These are phyloP conservation scores for Cystobasidium ongulense DNA, from an alignment of 768 basidiomycete genomes.

Conservation along the genomic window DNA sequence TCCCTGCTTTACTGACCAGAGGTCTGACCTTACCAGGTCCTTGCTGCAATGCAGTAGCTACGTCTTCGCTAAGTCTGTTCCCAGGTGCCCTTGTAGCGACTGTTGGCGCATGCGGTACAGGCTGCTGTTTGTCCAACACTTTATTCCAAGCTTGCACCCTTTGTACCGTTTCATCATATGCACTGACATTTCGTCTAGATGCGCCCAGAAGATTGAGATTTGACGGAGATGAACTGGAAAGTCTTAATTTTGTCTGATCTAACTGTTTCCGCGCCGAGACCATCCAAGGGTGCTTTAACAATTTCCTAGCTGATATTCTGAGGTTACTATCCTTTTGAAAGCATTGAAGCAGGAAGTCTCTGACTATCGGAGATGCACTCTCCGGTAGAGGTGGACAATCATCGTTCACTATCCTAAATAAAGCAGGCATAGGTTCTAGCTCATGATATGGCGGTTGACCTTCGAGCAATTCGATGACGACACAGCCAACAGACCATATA, in stretches of 20 bases:
- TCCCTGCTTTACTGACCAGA: background rate
- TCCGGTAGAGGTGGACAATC: conserved; percentile 95
- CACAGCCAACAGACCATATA: conserved; percentile 83
- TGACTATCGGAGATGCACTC: conserved; percentile 82
- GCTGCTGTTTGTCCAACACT: conserved; percentile 67
- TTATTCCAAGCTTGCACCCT: conserved; percentile 99
- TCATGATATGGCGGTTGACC: conserved; percentile 92
- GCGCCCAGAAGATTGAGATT: background rate
- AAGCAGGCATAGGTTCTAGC: conserved; percentile 93
- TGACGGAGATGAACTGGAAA: background rate
- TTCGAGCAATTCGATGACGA: conserved; percentile 88
- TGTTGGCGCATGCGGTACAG: background rate
- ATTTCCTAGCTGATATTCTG: conserved; percentile 84
- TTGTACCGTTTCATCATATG: conserved; percentile 81
- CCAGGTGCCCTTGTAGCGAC: background rate
- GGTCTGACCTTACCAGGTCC: background rate
- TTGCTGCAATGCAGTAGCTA: conserved; percentile 30
- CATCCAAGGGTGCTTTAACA: conserved; percentile 95
- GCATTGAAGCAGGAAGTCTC: conserved; percentile 92
- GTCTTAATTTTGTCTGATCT: conserved; percentile 40
- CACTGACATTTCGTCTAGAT: conserved; percentile 42
- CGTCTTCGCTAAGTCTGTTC: conserved; percentile 29
- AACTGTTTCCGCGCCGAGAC: conserved; percentile 69
- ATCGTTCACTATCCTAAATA: conserved; percentile 97
- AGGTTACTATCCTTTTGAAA: conserved; percentile 97